phyloP scores from a whole-genome alignment of 2,329 filamentous ascomycete genomes.

The Aureobasidium sp. region DNA sequence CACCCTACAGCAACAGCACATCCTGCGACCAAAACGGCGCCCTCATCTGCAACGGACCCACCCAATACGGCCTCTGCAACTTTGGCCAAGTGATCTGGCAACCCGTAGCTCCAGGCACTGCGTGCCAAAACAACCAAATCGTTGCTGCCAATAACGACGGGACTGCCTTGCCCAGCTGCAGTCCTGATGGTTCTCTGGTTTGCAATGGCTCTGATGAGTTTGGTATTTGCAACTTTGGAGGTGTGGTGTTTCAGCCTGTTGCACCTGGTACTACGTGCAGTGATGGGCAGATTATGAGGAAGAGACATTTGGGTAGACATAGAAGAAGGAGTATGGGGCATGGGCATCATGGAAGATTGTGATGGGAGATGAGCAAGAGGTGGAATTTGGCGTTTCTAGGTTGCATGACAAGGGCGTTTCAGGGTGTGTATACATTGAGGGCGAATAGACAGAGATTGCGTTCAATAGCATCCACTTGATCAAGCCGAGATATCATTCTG shows the following conservation, averaged over 20 bases:
- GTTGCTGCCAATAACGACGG: slow-evolving; percentile 13
- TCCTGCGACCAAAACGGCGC: slow-evolving; percentile 32
- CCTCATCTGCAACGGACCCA: slow-evolving; percentile 35
- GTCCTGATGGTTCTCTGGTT: slow-evolving; percentile 27
- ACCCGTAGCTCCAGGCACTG: slow-evolving; percentile 33
- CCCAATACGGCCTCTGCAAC: slow-evolving; percentile 38
- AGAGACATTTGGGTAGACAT: not conserved
- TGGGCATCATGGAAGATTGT: not conserved
- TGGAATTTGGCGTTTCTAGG: not conserved
- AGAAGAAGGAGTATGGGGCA: not conserved
- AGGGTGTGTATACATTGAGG: not conserved
- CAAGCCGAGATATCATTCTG: too few relatives aligned
- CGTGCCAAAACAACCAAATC: slow-evolving; percentile 27
- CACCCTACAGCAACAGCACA: slow-evolving; percentile 15
- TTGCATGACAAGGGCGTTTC: not conserved
- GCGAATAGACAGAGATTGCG: too few relatives aligned
- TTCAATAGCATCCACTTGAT: too few relatives aligned
- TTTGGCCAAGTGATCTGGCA: slow-evolving; percentile 30
- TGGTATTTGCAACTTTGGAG: slow-evolving; percentile 35
- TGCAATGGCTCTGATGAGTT: slow-evolving; percentile 34
- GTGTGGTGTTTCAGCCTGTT: slow-evolving; percentile 32
- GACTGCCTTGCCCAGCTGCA: slow-evolving; percentile 21
- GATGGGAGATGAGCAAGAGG: not conserved
- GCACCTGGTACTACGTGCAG: slow-evolving; percentile 36
- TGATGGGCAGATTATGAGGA: slow-evolving; percentile 30